Evolutionary conservation across 2,329 filamentous ascomycete species (phyloP), one percentile per base, ranked within the genome.

Genomic region (Epichloe brachyelytri): DNA sequence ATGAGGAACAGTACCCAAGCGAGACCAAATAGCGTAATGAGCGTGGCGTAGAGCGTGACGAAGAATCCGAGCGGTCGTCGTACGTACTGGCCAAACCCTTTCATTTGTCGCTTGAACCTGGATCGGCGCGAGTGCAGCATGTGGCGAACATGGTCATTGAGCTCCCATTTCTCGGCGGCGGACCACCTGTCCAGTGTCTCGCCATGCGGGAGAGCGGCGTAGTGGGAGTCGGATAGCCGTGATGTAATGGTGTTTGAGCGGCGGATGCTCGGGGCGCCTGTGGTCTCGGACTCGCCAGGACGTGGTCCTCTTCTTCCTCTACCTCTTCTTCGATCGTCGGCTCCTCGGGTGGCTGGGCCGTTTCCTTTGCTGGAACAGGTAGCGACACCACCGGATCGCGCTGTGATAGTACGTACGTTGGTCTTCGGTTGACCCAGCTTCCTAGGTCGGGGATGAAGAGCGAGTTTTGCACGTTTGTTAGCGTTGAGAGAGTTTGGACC

Each of bases 1-100:
- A 95, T 95, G 50, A 94, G 71, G 68, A 91, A 93, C n/a, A 94
- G 76, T 1, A 95, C 88, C 88, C 88, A 95, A 0, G 86, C 86
- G 12, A 91, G 73, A 60, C 88, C 88, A 59, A 94, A 95, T 0
- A 90, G 72, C 0, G 88, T 93, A 58, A 95, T 90, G 19, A 91
- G 73, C 1, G 78, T 82, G 8, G 87, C 88, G 65, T 95, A 95
- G 4, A 94, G 68, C 0, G 87, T 93, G 53, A 95, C 85, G 50
- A 90, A 76, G 62, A 93, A 88, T 1, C 88, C 88, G 38, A 95
- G 74, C 1, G 88, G 86, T 58, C 81, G 80, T 39, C 75, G 76
- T 14, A 89, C 76, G 61, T 94, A 95, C 66, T 91, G 81, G 3
- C 81, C 79, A 60, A 95, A 95, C 0, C 86, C 88, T 63, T 80